Evolutionary conservation across 2,329 filamentous ascomycete genomes (phyloP).

Genomic region (Paramyrothecium sp.): DNA sequence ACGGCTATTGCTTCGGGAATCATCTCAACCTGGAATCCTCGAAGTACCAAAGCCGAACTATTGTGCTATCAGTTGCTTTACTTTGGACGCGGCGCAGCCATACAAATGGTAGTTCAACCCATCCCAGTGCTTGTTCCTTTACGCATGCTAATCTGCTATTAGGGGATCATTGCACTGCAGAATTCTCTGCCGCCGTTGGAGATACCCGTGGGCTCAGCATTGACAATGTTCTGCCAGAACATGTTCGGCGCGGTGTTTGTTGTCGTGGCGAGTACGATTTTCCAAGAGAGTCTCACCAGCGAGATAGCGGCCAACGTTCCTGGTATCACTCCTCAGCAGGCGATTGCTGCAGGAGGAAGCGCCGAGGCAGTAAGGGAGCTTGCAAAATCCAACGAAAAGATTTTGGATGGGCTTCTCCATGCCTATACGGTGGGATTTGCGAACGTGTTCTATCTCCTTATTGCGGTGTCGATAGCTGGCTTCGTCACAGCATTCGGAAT

Average conservation of each 20-base stretch:
- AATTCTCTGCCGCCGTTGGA: not conserved
- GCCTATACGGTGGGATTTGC: constrained; percentile 9
- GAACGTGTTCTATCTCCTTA: constrained; percentile 11
- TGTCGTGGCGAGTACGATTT: constrained; percentile 4
- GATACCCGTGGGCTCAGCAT: not conserved
- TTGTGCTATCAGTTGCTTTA: constrained; percentile 4
- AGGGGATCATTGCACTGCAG: constrained; percentile 7
- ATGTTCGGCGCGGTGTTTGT: constrained; percentile 2
- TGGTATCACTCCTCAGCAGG: constrained; percentile 5
- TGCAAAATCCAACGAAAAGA: constrained; percentile 2
- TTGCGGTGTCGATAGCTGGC: constrained; percentile 4
- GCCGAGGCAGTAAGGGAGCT: constrained; percentile 11
- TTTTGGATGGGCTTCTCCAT: constrained; percentile 5
- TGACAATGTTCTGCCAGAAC: constrained; percentile 5
- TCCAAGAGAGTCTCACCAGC: constrained; percentile 1
- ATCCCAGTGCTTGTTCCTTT: not conserved
- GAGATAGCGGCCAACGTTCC: constrained; percentile 8
- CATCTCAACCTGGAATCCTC: constrained; percentile 3
- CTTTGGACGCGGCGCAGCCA: constrained; percentile 1
- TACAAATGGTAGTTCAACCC: constrained; percentile 2
- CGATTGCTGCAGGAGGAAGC: constrained; percentile 14
- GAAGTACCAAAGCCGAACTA: not conserved
- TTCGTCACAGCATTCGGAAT: constrained; percentile 12
- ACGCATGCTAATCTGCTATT: not conserved
- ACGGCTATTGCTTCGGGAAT: constrained; percentile 5